phyloP scores from a whole-genome alignment of 176 grass and related monocot genomes.

The Raddia distichophylla region DNA sequence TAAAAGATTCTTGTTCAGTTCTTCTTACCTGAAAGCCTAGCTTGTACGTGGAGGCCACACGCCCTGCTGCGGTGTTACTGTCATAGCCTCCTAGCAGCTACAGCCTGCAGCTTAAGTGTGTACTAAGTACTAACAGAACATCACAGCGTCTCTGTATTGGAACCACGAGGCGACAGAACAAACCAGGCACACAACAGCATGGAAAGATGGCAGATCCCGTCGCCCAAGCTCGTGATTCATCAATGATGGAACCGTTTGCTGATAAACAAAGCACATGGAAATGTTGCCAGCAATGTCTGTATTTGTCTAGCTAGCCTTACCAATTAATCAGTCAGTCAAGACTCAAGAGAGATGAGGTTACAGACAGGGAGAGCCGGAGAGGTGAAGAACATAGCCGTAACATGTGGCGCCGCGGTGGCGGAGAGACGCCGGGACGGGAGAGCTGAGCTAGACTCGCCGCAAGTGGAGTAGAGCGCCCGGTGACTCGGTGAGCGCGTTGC shows the following conservation, averaged over 20 bases:
- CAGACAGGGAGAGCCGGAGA: not conserved
- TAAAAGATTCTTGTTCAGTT: not conserved
- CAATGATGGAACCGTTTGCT: conserved; percentile 6
- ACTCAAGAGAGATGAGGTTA: not conserved
- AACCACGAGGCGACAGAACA: not conserved
- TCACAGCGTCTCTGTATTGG: not conserved
- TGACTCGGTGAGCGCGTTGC: not conserved
- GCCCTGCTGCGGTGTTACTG: not conserved
- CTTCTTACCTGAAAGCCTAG: no score
- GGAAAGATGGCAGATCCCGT: not conserved
- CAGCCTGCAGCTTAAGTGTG: not conserved
- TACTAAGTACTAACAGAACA: no score
- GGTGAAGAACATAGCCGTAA: not conserved
- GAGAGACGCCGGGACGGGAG: not conserved
- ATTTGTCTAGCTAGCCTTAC: not conserved
- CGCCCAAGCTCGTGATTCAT: conserved; percentile 16
- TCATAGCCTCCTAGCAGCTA: not conserved
- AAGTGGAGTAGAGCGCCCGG: not conserved
- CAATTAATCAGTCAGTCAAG: not conserved
- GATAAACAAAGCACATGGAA: not conserved
- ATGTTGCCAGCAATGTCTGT: not conserved
- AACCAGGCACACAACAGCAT: not conserved
- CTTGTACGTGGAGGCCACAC: conserved; percentile 2
- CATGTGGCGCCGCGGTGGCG: conserved; percentile 14
- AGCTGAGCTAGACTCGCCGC: not conserved